These are phyloP conservation scores for Malus hybrid DNA, from an alignment of 331 rosid genomes.

Conservation along the genomic window DNA sequence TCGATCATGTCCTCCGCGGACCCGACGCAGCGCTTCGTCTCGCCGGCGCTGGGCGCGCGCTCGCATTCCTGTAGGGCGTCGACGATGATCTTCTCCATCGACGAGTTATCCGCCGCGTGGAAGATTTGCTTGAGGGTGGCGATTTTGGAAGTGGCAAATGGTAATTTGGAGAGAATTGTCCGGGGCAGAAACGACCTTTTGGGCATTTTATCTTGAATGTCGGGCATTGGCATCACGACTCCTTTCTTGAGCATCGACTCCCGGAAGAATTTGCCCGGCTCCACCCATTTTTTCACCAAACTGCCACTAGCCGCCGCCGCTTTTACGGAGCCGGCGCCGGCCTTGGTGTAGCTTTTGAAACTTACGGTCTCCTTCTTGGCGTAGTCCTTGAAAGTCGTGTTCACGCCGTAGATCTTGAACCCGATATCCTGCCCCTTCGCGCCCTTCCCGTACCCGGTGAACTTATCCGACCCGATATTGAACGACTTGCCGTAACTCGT, in stretches of 20 bases:
- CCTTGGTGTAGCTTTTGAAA: constrained; percentile 47
- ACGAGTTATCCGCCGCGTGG: constrained; percentile 64
- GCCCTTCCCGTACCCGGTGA: constrained; percentile 55
- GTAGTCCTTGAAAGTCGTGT: constrained; percentile 83
- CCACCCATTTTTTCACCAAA: constrained; percentile 79
- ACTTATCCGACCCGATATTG: constrained; percentile 75
- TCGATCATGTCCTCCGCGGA: constrained; percentile 93
- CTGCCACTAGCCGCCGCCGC: constrained; percentile 33
- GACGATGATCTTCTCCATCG: constrained; percentile 67
- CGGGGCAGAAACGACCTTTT: constrained; percentile 93
- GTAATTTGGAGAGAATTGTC: constrained; percentile 57
- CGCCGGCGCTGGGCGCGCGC: constrained; percentile 61
- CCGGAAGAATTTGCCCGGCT: constrained; percentile 87
- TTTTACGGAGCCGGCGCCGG: constrained; percentile 18
- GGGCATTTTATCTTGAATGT: constrained; percentile 81
- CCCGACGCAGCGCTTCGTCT: constrained; percentile 83
- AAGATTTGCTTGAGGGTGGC: constrained; percentile 50
- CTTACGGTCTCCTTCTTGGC: constrained; percentile 30
- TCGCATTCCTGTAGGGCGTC: constrained; percentile 70
- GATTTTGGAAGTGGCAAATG: constrained; percentile 63
- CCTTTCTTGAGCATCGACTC: constrained; percentile 74
- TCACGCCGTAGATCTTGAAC: constrained; percentile 73
- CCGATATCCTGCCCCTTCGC: constrained; percentile 33
- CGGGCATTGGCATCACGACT: constrained; percentile 78
- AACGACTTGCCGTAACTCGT: constrained; percentile 70